phyloP scores from a whole-genome alignment of 768 basidiomycete species.

The Rhodotorula sphaerocarpa region DNA sequence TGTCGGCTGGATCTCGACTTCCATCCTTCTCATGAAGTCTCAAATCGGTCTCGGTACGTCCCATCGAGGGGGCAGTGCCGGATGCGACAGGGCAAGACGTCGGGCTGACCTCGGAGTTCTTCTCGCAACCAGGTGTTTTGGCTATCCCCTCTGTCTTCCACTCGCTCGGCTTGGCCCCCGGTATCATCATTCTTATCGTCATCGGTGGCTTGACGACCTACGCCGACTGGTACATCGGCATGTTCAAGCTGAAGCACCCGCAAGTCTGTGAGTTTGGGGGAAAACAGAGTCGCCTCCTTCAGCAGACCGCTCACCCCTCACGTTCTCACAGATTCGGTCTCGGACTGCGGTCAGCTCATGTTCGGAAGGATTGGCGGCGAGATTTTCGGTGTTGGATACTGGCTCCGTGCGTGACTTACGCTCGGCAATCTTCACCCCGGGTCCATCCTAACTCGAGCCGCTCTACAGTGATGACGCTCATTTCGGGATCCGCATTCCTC shows the following conservation, averaged over 20 bases:
- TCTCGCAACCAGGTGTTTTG: constrained; percentile 4
- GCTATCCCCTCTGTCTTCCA: constrained; percentile 19
- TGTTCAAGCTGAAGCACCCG: constrained; percentile 25
- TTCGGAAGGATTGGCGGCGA: constrained; percentile 21
- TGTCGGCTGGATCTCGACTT: constrained; percentile 24
- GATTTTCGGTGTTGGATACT: constrained; percentile 21
- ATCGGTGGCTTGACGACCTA: constrained; percentile 17
- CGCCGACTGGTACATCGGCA: constrained; percentile 19
- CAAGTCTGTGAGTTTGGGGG: constrained; percentile 16
- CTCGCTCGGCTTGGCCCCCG: constrained; percentile 24
- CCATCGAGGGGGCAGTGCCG: no score
- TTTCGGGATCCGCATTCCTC: constrained; percentile 41
- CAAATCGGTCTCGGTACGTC: constrained; percentile 15
- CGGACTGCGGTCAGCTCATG: constrained; percentile 19
- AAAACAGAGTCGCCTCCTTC: not conserved
- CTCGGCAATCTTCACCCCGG: no score
- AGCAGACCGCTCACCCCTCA: not conserved
- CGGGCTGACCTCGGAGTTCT: not conserved
- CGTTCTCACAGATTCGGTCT: constrained; percentile 11
- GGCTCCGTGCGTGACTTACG: constrained; percentile 4
- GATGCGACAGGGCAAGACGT: no score
- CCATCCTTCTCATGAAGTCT: constrained; percentile 15
- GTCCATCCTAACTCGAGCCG: no score
- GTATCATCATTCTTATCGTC: constrained; percentile 16
- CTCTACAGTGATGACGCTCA: constrained; percentile 24